Conservation (phyloP, 441 rosid genomes). For the Erodium texanum region DNA sequence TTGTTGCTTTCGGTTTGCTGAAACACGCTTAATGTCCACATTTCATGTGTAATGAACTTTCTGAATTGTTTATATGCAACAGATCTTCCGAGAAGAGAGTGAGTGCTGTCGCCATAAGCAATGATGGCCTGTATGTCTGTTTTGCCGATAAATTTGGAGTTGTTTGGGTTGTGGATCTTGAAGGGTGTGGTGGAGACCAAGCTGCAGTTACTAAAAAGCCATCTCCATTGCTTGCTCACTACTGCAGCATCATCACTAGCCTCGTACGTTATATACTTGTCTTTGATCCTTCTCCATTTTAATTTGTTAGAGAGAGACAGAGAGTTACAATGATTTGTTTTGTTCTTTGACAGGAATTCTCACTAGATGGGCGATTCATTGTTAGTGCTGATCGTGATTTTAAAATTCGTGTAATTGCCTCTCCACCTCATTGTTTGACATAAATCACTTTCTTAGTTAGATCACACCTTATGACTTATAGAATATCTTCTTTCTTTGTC, state of each 20-base stretch:
- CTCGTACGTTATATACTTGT: constrained; percentile 33
- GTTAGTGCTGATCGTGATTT: constrained; percentile 82
- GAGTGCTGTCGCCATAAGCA: constrained; percentile 64
- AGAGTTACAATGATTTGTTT: constrained; percentile 6
- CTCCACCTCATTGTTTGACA: constrained; percentile 14
- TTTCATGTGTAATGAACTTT: background rate
- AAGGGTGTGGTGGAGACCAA: constrained; percentile 32
- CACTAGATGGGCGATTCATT: constrained; percentile 66
- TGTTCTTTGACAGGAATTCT: constrained; percentile 56
- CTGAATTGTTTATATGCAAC: constrained; percentile 9
- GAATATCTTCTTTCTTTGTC: constrained; percentile 19
- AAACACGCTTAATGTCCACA: background rate
- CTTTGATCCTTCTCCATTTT: constrained; percentile 1
- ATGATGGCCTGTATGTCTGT: constrained; percentile 54
- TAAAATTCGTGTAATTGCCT: constrained; percentile 68
- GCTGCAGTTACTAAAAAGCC: constrained; percentile 41
- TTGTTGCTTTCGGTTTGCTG: background rate
- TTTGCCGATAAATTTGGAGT: constrained; percentile 94
- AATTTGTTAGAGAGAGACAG: background rate
- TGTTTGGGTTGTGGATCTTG: constrained; percentile 71
- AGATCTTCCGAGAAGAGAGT: constrained; percentile 89
- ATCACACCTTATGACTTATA: background rate
- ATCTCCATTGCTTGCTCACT: constrained; percentile 66
- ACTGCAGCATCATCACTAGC: constrained; percentile 90
- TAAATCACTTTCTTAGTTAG: constrained; percentile 11